Evolutionary conservation across 176 grass and related monocot genomes (phyloP), one percentile per base, ranked within the genome.

Genomic region (Cocos nucifera): DNA sequence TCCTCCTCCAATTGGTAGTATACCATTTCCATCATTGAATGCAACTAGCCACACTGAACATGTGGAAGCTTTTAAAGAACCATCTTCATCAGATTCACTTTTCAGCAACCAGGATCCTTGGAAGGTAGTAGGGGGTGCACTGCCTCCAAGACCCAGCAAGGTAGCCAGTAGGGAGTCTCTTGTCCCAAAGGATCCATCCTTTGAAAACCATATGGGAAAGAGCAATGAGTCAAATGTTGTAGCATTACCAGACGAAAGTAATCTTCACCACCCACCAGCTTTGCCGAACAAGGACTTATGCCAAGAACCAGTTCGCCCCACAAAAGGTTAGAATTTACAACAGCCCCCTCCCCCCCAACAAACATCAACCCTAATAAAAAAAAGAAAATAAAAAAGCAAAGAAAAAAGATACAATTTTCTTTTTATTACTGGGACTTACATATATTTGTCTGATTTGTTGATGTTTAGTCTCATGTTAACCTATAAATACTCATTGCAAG

Each of bases 21-120:
- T 51, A 51, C 70, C 72, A 70, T 50, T 73, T 51, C 69, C 49
- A 58, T 76, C 73, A 52, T 64, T 75, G 30, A 61, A 21, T 63
- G 39, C 68, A 32, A 25, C 60, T 70, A 57, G 56, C 44, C 29
- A 19, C 6, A 70, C 67, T 74, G 80, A 70, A 52, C 54, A 0
- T 54, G 53, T 80, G 22, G 64, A 62, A 53, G 53, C 18, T 69
- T 61, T 73, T 63, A 69, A 17, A 22, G 89, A 89, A 75, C 66
- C 72, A 69, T 56, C 70, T 65, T 77, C 76, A 18, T 63, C 77
- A n/a, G 79, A 78, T 51, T 86, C 79, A 75, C 69, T 89, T 65
- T 95, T 89, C 73, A 89, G 82, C 61, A 89, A 83, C 56, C 82
- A 84, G 50, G 86, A 89, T 79, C 90, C 82, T 57, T 89, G 80